Evolutionary conservation across 2,329 filamentous ascomycete species (phyloP), one percentile per base, ranked within the genome.

Genomic region (Arthrobotrys iridis): DNA sequence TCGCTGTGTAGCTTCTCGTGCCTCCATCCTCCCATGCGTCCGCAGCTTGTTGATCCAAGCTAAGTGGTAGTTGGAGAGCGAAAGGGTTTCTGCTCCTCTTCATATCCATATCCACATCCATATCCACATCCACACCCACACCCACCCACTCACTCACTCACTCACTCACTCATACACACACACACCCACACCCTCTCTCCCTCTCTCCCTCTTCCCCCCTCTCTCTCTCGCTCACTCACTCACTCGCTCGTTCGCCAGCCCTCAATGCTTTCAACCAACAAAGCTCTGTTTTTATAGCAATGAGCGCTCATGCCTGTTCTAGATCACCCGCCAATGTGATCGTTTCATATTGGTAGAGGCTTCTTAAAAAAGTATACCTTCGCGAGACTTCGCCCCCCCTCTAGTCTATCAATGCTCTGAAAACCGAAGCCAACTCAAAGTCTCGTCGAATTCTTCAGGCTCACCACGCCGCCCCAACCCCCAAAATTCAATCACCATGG

Each of bases 331-430:
- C 52, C 59, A 57, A 72, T 65, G 41, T 52, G 59, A 64, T 58
- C 58, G 52, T 24, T 50, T 57, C 48, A 63, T 46, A 71, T 57
- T 46, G 58, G 37, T 63, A 65, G 67, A 65, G 58, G 18, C 15
- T 35, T 24, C 57, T 52, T 45, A 43, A 66, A 55, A 37, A 28
- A 43, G 22, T n/a, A 66, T 46, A 66, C 40, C 46, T 45, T 66
- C 35, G 35, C 62, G 48, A 66, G 30, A 57, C 35, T 24, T 26
- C 55, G 35, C 52, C 55, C 55, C 58, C 58, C 64, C 41, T 50
- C 35, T 55, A 40, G 50, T 48, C 52, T 26, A 60, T 59, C 52
- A 60, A 68, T 68, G 64, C 52, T 33, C 52, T 68, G 33, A 68
- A 48, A 41, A 65, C 33, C 30, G 40, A 59, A 59, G 46, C 8